Conservation (phyloP, 2,329 filamentous ascomycete species). For the Fusarium verrucosum region DNA sequence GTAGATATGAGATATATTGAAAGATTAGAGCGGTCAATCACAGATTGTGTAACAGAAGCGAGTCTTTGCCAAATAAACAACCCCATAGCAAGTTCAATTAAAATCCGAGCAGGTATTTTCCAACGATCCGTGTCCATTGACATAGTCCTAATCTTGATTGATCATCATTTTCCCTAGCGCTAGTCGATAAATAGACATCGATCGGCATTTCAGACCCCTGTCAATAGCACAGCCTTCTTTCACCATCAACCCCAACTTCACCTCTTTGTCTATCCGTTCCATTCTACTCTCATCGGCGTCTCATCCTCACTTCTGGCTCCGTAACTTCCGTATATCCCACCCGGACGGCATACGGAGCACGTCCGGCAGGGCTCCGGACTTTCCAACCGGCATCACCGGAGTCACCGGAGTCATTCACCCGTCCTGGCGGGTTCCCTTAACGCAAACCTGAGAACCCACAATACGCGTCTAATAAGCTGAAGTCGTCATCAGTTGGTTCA, state of each 20-base stretch:
- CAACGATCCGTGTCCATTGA: neutral
- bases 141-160: conserved; percentile 21
- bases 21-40: neutral
- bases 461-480: neutral
- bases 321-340: conserved; percentile 14
- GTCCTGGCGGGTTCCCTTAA: neutral
- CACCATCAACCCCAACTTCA: conserved; percentile 21
- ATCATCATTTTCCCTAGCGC: conserved; percentile 13
- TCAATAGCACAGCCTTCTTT: conserved; percentile 20
- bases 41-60: neutral
- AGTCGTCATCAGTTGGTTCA: neutral
- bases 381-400: conserved; percentile 4
- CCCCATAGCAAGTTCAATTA: neutral
- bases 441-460: neutral
- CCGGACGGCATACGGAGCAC: conserved; percentile 14
- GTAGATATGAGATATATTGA: neutral
- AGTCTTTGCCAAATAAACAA: neutral
- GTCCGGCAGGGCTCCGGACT: conserved; percentile 3
- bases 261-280: neutral
- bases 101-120: neutral
- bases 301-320: conserved; percentile 11
- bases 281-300: neutral
- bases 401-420: neutral
- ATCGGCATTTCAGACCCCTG: conserved; percentile 16
- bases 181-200: conserved; percentile 22